A percentile compares a stretch with the other conserved stretches of the same genome.
phyloP scores from a whole-genome alignment of 148 eudicot genomes.

The Vaccinium darrowii region DNA sequence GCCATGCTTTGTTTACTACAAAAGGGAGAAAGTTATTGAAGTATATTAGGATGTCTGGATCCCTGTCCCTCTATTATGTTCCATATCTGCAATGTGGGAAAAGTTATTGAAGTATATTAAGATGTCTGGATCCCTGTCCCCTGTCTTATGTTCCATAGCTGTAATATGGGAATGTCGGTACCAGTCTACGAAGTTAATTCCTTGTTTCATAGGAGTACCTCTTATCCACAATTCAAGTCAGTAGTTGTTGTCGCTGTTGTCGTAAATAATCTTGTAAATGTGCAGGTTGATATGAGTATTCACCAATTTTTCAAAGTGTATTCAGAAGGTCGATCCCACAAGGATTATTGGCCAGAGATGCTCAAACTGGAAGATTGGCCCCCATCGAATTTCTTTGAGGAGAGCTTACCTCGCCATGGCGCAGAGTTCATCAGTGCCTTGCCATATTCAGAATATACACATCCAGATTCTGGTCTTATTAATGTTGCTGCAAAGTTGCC shows the following conservation, averaged over 20 bases:
- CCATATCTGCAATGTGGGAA: background rate
- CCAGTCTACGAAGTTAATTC: background rate
- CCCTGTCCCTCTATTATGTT: background rate
- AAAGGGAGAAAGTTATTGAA: background rate
- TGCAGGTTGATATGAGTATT: conserved; percentile 53
- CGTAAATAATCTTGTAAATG: background rate
- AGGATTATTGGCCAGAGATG: conserved; percentile 46
- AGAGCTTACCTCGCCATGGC: conserved; percentile 18
- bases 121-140: background rate
- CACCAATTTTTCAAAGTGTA: conserved; percentile 59
- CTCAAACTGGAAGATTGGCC: conserved; percentile 77
- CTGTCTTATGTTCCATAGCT: background rate
- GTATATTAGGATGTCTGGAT: background rate
- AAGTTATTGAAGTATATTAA: background rate
- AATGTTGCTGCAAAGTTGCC: conserved; percentile 58
- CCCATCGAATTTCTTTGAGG: conserved; percentile 45
- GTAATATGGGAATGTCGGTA: background rate
- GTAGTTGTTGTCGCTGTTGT: background rate
- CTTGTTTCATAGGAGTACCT: background rate
- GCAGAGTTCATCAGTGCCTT: conserved; percentile 55
- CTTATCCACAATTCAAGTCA: background rate
- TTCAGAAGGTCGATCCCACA: conserved; percentile 24
- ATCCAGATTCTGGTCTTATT: conserved; percentile 48
- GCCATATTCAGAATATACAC: conserved; percentile 71
- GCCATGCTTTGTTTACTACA: background rate